Evolutionary conservation across 2,329 filamentous ascomycete species (phyloP).

Genomic region (Helminthosporium solani): DNA sequence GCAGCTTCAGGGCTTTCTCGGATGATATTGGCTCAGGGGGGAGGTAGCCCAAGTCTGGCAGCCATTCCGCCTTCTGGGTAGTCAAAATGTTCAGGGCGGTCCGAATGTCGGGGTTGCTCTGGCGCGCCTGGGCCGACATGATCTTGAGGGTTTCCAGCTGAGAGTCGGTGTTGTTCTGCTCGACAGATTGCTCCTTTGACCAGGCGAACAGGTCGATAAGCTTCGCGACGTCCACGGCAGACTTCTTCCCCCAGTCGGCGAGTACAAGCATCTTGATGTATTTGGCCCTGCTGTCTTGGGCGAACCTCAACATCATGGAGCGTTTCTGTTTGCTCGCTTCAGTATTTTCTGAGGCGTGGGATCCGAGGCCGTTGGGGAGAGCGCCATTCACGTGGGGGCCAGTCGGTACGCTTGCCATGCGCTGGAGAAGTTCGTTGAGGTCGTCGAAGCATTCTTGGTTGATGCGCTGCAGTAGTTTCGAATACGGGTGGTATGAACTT

Average conservation of each 20-base stretch:
- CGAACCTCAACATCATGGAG: constrained; percentile 70
- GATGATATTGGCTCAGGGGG: constrained; percentile 69
- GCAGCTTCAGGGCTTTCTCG: constrained; percentile 69
- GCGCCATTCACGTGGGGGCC: constrained; percentile 53
- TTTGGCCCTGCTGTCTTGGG: constrained; percentile 75
- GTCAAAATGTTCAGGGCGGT: constrained; percentile 84
- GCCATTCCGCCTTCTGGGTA: constrained; percentile 72
- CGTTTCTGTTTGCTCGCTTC: constrained; percentile 62
- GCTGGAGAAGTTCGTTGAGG: constrained; percentile 67
- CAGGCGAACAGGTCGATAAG: constrained; percentile 84
- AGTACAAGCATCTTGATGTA: constrained; percentile 94
- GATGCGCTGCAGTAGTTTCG: constrained; percentile 71
- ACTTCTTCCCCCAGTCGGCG: constrained; percentile 75
- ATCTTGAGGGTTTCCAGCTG: constrained; percentile 69
- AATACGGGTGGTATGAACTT: constrained; percentile 70
- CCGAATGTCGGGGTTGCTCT: constrained; percentile 87
- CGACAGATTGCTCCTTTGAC: constrained; percentile 48
- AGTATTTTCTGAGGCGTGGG: constrained; percentile 23
- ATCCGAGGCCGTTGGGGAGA: constrained; percentile 42
- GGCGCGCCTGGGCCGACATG: constrained; percentile 68
- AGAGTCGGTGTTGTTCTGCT: constrained; percentile 52
- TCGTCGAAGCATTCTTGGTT: constrained; percentile 82
- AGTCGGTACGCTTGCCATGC: constrained; percentile 68
- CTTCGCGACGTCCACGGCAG: constrained; percentile 71
- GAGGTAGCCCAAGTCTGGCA: constrained; percentile 81